A percentile compares a stretch with the other conserved stretches of the same genome.
Conservation (phyloP, 257 asterid species). For the Fraxinus excelsior region DNA sequence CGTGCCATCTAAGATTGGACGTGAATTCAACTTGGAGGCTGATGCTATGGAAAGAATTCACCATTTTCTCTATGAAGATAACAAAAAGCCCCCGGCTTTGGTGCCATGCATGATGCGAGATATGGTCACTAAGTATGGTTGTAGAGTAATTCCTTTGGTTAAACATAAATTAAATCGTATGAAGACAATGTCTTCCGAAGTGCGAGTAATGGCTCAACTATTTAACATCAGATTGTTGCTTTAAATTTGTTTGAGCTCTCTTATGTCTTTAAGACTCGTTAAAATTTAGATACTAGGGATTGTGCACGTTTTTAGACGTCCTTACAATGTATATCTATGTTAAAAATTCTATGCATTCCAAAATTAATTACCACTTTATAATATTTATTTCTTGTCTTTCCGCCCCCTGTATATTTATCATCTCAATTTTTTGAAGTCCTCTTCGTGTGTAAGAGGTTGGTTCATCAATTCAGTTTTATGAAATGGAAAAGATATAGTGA, state of each 20-base stretch:
- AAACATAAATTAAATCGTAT: neutral
- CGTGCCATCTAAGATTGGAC: slow-evolving; percentile 68
- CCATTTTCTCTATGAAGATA: slow-evolving; percentile 59
- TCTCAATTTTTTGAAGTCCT: neutral
- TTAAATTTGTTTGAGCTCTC: slow-evolving; percentile 14
- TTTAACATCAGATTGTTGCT: neutral
- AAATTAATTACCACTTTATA: no score
- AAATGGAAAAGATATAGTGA: neutral
- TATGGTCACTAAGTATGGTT: slow-evolving; percentile 68
- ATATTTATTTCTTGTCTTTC: neutral
- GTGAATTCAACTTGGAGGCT: slow-evolving; percentile 95
- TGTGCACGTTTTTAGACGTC: neutral
- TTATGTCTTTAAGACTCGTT: slow-evolving; percentile 9
- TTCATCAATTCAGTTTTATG: neutral
- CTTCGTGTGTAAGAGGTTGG: neutral
- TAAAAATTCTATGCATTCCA: no score
- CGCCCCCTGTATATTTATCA: neutral
- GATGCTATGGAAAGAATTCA: slow-evolving; percentile 89
- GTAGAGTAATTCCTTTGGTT: slow-evolving; percentile 17
- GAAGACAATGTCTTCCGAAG: neutral
- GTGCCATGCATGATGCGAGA: slow-evolving; percentile 71
- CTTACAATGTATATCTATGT: slow-evolving; percentile 4
- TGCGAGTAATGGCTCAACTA: neutral
- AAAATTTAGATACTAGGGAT: slow-evolving; percentile 10
- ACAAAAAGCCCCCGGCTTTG: slow-evolving; percentile 71